Evolutionary conservation across 441 rosid species (phyloP).

Genomic region (Macaranga tanarius): DNA sequence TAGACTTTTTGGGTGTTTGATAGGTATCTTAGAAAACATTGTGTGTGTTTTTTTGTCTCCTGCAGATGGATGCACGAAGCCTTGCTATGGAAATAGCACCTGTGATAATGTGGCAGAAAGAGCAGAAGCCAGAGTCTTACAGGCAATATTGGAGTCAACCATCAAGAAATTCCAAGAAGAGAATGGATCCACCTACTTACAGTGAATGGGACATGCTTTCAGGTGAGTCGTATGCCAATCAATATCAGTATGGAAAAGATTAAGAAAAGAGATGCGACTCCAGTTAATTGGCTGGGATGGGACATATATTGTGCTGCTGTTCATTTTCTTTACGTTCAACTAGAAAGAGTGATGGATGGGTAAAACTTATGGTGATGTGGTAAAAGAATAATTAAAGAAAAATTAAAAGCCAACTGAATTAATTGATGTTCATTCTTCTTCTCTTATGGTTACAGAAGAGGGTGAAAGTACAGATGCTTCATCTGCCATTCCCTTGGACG

Average conservation of each 20-base stretch:
- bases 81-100: conserved; percentile 88
- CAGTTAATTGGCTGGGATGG: not conserved
- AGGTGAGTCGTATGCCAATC: conserved; percentile 39
- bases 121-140: conserved; percentile 57
- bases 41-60: conserved; percentile 14
- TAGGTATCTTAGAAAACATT: no score
- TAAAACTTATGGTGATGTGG: not conserved
- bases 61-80: conserved; percentile 82
- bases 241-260: not conserved
- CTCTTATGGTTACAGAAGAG: conserved; percentile 53
- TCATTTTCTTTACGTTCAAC: not conserved
- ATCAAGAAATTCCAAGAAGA: conserved; percentile 51
- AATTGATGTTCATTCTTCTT: not conserved
- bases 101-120: conserved; percentile 83
- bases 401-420: not conserved
- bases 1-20: no score
- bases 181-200: conserved; percentile 43
- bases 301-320: not conserved
- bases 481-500: conserved; percentile 77
- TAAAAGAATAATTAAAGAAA: no score
- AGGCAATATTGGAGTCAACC: conserved; percentile 67
- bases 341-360: not conserved
- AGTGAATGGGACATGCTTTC: conserved; percentile 84
- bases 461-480: conserved; percentile 65
- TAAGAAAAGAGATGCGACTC: not conserved